Conservation (phyloP, 2,329 filamentous ascomycete species). For the Tolypocladium amazonense region DNA sequence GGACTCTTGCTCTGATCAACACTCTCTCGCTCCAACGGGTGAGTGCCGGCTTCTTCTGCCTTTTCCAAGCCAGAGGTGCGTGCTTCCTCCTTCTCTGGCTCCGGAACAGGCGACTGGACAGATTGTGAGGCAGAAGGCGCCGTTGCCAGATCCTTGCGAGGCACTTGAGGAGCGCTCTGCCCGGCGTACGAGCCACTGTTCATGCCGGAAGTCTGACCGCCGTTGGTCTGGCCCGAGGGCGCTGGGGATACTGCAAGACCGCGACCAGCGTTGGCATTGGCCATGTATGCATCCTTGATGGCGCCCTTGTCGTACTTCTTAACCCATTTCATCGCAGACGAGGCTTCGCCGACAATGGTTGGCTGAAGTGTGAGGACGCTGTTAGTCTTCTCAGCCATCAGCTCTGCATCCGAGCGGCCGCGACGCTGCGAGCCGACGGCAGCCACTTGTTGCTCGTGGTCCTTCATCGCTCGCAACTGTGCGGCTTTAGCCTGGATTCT, state of each 20-base stretch:
- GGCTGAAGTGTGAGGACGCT: slow-evolving; percentile 86
- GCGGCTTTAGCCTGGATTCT: slow-evolving; percentile 86
- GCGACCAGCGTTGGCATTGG: slow-evolving; percentile 60
- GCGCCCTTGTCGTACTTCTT: slow-evolving; percentile 87
- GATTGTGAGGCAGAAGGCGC: slow-evolving; percentile 1
- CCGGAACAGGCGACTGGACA: not conserved
- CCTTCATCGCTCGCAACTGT: slow-evolving; percentile 64
- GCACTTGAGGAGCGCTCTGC: slow-evolving; percentile 24
- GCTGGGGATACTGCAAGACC: slow-evolving; percentile 33
- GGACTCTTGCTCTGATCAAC: not conserved
- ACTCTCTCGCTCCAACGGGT: not conserved
- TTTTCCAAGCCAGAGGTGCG: slow-evolving; percentile 1
- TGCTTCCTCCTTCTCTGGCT: not conserved
- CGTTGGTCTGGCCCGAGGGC: slow-evolving; percentile 23
- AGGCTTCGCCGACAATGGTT: slow-evolving; percentile 74
- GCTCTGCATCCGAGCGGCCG: slow-evolving; percentile 44
- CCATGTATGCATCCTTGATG: slow-evolving; percentile 77
- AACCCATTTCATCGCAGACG: slow-evolving; percentile 93
- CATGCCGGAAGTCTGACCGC: slow-evolving; percentile 5
- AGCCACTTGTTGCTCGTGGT: slow-evolving; percentile 41
- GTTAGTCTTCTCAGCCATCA: slow-evolving; percentile 64
- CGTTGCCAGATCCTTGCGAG: slow-evolving; percentile 25
- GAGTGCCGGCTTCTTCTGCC: not conserved
- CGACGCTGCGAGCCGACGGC: slow-evolving; percentile 31
- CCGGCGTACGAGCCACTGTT: not conserved